These are phyloP conservation scores for Rhizopogon vinicolor DNA, from an alignment of 768 basidiomycete species.

Conservation along the genomic window DNA sequence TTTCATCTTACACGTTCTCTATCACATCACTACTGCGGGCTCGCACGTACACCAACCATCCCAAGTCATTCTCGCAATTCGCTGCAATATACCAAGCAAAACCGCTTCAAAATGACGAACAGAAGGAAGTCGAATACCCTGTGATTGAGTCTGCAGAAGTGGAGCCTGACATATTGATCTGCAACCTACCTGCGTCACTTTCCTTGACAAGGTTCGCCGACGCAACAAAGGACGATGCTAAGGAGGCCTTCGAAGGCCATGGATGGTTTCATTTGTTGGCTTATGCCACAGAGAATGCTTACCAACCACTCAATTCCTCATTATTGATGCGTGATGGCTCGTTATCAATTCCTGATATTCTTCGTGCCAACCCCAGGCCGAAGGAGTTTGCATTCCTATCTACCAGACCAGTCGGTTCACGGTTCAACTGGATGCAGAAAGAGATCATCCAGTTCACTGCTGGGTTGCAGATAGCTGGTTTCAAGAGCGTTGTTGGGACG, in stretches of 20 bases:
- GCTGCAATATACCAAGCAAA: conserved; percentile 6
- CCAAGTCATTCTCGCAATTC: neutral
- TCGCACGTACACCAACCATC: neutral
- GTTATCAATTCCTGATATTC: conserved; percentile 3
- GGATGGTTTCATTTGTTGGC: conserved; percentile 17
- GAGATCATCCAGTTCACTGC: conserved; percentile 19
- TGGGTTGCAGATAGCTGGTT: conserved; percentile 17
- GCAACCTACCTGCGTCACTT: neutral
- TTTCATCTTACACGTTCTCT: conserved; percentile 11
- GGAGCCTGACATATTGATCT: neutral
- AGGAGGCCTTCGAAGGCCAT: neutral
- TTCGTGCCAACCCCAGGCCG: neutral
- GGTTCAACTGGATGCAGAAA: conserved; percentile 4
- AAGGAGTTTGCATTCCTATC: conserved; percentile 14
- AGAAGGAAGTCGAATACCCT: neutral
- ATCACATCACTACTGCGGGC: conserved; percentile 9
- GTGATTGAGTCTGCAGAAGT: neutral
- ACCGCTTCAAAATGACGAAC: neutral
- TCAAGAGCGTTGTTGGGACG: conserved; percentile 17
- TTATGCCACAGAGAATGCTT: conserved; percentile 8
- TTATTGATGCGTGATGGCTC: conserved; percentile 1
- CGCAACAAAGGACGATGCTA: neutral
- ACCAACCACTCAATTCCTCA: conserved; percentile 10
- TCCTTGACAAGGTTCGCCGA: neutral
- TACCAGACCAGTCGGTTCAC: conserved; percentile 5